Evolutionary conservation across 2,329 filamentous ascomycete species (phyloP), one percentile per base, ranked within the genome.

Genomic region (Beauveria pseudobassiana): DNA sequence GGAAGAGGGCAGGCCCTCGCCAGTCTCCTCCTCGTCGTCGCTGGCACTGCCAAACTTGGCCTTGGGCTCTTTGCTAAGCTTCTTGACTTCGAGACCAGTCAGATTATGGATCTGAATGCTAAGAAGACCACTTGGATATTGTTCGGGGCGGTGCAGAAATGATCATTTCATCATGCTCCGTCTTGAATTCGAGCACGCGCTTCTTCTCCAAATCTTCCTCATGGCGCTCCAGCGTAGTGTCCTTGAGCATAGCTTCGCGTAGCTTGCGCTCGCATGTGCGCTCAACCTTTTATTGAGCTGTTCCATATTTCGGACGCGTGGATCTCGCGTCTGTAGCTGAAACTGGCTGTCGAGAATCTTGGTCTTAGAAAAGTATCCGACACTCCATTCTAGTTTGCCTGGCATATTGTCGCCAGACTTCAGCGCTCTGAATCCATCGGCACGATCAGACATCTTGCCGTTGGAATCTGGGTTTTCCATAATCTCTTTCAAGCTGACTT

Each of bases 41-140:
- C 76, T 73, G 48, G 77, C 77, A n/a, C 79, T 80, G 5, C 74
- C 73, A 1, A 80, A 77, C 22, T 77, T 74, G 48, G 76, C 77
- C 28, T 79, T 76, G 12, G 75, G 73, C 45, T 80, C 72, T 69
- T 87, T 87, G 69, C 83, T 86, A 8, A 84, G 74, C 12, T 77
- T 77, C 63, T 86, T 80, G 3, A 89, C 73, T 65, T 88, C 85
- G 1, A 91, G 77, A 0, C 87, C 86, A 0, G 84, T 88, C 57
- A 90, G 88, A 65, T 91, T 87, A 68, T 91, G 88, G 57, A 90
- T 85, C 63, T 89, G 86, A 49, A 91, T 79, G 64, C 85, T 85
- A 38, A 91, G 79, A 18, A 91, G 80, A 2, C 89, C 89, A 22
- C 83, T 87, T 0, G 83, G 83, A 62, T 83, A 86, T 0, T 82